These are phyloP conservation scores for Fusarium xyrophilum DNA, from an alignment of 2,329 filamentous ascomycete genomes.

Conservation along the genomic window DNA sequence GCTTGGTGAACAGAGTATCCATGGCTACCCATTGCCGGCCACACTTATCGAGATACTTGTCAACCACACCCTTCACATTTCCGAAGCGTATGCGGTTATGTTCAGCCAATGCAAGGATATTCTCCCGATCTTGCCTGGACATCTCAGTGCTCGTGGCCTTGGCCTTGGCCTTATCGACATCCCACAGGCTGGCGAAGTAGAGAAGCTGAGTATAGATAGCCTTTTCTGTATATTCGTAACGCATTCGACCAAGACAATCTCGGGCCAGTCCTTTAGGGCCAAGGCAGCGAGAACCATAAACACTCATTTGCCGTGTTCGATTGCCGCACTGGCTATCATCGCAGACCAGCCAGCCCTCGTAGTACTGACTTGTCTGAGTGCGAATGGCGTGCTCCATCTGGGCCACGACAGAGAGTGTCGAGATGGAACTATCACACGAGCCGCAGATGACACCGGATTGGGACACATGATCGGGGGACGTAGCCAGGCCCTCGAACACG, in stretches of 20 bases:
- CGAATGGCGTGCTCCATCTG: conserved; percentile 89
- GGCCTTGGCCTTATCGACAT: conserved; percentile 79
- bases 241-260: conserved; percentile 87
- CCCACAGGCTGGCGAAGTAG: conserved; percentile 85
- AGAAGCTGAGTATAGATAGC: conserved; percentile 93
- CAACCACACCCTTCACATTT: conserved; percentile 78
- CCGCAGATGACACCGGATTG: conserved; percentile 78
- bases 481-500: conserved; percentile 77
- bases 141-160: conserved; percentile 57
- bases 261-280: conserved; percentile 84
- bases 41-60: conserved; percentile 86
- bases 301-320: conserved; percentile 88
- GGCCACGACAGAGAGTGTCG: conserved; percentile 77
- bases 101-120: conserved; percentile 74
- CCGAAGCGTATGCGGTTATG: conserved; percentile 82
- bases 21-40: conserved; percentile 93
- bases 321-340: conserved; percentile 87
- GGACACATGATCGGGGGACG: conserved; percentile 66
- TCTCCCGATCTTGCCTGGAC: conserved; percentile 64
- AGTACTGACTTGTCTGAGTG: conserved; percentile 80
- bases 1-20: conserved; percentile 81
- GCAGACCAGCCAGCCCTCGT: conserved; percentile 90
- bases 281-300: conserved; percentile 89
- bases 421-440: conserved; percentile 69
- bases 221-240: conserved; percentile 86